Evolutionary conservation across 164 flowering plant species (phyloP).

Genomic region (Echeveria elegans): DNA sequence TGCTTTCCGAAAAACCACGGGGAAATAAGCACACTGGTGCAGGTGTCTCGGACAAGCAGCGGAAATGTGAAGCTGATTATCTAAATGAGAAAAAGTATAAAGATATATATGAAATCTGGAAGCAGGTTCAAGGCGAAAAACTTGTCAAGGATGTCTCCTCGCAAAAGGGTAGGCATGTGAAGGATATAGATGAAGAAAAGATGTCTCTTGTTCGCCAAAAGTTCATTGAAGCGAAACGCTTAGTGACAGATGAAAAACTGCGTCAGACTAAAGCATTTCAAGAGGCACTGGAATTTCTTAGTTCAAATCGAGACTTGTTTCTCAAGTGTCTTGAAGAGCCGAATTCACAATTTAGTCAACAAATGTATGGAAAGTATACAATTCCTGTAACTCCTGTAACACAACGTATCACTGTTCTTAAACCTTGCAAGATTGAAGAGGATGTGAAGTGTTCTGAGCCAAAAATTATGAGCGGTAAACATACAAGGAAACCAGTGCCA

Average conservation of each 20-base stretch:
- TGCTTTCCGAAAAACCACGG: constrained; percentile 25
- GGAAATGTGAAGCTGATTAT: constrained; percentile 23
- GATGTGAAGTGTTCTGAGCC: constrained; percentile 18
- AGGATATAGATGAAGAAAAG: constrained; percentile 36
- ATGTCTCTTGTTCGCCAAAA: constrained; percentile 88
- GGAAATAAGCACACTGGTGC: constrained; percentile 35
- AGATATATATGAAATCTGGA: constrained; percentile 64
- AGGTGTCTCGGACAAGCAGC: constrained; percentile 24
- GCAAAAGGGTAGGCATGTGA: constrained; percentile 30
- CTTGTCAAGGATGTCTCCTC: constrained; percentile 24
- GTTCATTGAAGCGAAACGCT: constrained; percentile 82
- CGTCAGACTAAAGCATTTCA: constrained; percentile 82
- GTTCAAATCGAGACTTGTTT: constrained; percentile 67
- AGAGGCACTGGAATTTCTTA: constrained; percentile 80
- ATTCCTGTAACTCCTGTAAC: constrained; percentile 51
- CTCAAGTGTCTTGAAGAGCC: constrained; percentile 84
- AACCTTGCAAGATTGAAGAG: constrained; percentile 59
- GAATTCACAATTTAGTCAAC: constrained; percentile 53
- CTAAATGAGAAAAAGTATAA: constrained; percentile 37
- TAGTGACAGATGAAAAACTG: constrained; percentile 67
- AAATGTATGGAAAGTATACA: constrained; percentile 35
- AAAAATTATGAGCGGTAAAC: constrained; percentile 27
- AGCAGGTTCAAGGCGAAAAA: constrained; percentile 29
- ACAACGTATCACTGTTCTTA: constrained; percentile 79
- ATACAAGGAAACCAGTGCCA: constrained; percentile 25